Evolutionary conservation across 1,284 basidiomycete genomes (phyloP).

Genomic region (Somion occarium): DNA sequence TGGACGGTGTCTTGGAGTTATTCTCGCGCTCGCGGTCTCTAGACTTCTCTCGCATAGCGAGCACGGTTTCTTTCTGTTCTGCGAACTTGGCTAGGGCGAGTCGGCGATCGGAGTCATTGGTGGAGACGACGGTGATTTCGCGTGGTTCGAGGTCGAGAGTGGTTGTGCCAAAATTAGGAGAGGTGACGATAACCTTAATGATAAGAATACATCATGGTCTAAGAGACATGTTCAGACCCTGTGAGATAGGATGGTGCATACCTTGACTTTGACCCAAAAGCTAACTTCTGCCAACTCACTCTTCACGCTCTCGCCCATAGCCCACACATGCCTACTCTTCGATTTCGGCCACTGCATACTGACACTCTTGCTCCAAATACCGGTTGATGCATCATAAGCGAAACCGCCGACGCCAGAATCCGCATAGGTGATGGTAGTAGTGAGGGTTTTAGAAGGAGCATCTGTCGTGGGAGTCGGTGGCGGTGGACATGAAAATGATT

Average conservation of each 20-base stretch:
- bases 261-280: conserved; percentile 69
- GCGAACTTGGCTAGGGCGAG: conserved; percentile 60
- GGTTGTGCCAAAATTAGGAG: conserved; percentile 48
- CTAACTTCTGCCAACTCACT: conserved; percentile 62
- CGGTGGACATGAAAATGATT: conserved; percentile 16
- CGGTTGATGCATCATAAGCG: conserved; percentile 40
- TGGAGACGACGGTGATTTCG: conserved; percentile 60
- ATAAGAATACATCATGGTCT: not conserved
- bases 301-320: conserved; percentile 69
- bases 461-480: conserved; percentile 19
- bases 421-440: conserved; percentile 41
- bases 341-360: conserved; percentile 68
- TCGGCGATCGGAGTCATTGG: conserved; percentile 63
- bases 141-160: conserved; percentile 64
- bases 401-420: conserved; percentile 53
- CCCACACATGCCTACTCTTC: conserved; percentile 67
- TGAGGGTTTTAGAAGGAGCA: conserved; percentile 40
- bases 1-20: not conserved
- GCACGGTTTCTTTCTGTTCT: conserved; percentile 32
- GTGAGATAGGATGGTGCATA: conserved; percentile 31
- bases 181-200: conserved; percentile 55
- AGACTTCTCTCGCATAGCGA: conserved; percentile 8
- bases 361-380: conserved; percentile 58
- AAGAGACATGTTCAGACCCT: too few relatives aligned
- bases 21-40: not conserved